Base-by-base conservation (phyloP, 2,329 filamentous ascomycete species). In the Macrophomina pseudophaseolina region DNA sequence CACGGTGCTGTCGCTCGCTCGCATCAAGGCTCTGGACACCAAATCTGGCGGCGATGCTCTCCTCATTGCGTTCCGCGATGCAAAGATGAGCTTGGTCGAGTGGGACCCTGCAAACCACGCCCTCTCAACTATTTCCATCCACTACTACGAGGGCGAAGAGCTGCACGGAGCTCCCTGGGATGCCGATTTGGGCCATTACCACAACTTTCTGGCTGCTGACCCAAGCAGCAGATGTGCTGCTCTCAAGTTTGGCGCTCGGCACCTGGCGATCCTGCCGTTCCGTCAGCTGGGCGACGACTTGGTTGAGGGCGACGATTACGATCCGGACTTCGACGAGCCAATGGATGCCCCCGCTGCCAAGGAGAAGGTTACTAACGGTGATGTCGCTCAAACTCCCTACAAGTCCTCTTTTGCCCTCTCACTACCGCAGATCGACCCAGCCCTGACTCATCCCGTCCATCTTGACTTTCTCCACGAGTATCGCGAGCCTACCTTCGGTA, bases 121-220 rank as follows among this genome's bases (percentile, higher is more conserved):
- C 62, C 89, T 98, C 72, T 89, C 90, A 72, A 98, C 94, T 64
- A 88, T 95, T 69, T 98, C 94, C 62, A 94, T 99, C 73, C 95
- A 99, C 82, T 98, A 94, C 84, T 99, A 98, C 80, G 95, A 99
- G 79, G 92, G 95, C 77, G 94, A 97, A 75, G 94, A 97, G 75
- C 83, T 94, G 69, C 88, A 91, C 71, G 89, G 90, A 64, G 91
- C 88, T 69, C 94, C 94, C 0, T 97, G 93, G 90, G 89, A 91
- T 60, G 86, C 90, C 63, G 87, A 90, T 65, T 81, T 96, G 73
- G 88, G 87, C 75, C 87, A 91, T 69, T 93, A 90, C 76, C 86
- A 89, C 78, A 97, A 91, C 77, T 91, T 91, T 73, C 83, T 99
- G 73, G 91, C 90, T 59, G 92, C 94, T 67, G 95, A 99, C 74